Base-by-base conservation (phyloP, 805 yeast genomes). In the Pichia scutulata region DNA sequence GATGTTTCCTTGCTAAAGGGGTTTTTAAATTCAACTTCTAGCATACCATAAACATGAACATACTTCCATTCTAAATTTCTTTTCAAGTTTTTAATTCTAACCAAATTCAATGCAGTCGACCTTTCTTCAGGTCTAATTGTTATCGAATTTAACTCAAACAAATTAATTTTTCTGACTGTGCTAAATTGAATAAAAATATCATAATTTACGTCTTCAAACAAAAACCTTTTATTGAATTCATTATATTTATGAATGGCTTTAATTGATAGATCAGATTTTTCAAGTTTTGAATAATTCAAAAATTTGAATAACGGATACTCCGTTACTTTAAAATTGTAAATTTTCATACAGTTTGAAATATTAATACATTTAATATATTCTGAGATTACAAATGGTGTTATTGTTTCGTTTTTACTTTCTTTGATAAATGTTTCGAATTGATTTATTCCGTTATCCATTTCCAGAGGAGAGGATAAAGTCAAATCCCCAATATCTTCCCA, bases 401-500 rank as follows among this genome's bases (percentile, higher is more conserved):
- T 18, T 26, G 23, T 10, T 26, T 25, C 18, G 18, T 43, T 21
- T 8, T 39, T 18, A 10, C 39, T 18, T 18, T 39, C 7, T 10
- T 43, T 18, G 4, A 28, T 43, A 9, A 43, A 39, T 18, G n/a
- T 10, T 39, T 39, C 40, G 19, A 26, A n/a, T 9, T 14, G 8
- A 10, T 44, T 12, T 8, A 43, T 36, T 2, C 43, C 21, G 16
- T 41, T 25, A 42, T 39, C 16, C 47, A 48, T 43, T 22, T 43
- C 12, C 10, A 16, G 22, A 16, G 24, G 6, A 2, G 51, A 48
- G 26, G 28, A 14, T 18, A 47, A 39, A 12, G 22, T 45, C 7
- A 44, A 30, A 26, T 46, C 42, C 2, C 52, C 52, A 19, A 44
- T 19, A 23, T 49, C 45, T 10, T 49, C 46, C 52, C 52, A 45